Conservation (phyloP, 441 rosid genomes). For the Mallotus japonicus region DNA sequence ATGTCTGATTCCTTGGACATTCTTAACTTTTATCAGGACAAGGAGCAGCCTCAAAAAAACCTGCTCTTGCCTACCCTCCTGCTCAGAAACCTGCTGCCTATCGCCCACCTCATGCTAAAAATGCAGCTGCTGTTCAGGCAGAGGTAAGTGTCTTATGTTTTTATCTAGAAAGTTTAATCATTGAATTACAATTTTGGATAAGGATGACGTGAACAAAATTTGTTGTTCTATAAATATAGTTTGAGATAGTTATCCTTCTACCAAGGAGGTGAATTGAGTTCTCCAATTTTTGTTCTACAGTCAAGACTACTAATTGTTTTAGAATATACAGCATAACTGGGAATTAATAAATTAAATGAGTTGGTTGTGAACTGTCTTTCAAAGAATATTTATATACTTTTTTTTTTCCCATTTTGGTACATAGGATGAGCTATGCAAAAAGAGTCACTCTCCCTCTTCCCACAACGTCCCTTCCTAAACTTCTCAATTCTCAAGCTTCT, state of each 20-base stretch:
- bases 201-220: neutral
- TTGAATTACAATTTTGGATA: neutral
- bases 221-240: neutral
- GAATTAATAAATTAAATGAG: neutral
- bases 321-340: neutral
- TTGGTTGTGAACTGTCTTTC: neutral
- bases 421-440: neutral
- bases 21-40: conserved; percentile 44
- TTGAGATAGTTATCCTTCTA: neutral
- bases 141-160: conserved; percentile 46
- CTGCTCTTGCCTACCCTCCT: conserved; percentile 39
- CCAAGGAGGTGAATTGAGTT: neutral
- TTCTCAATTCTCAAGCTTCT: neutral
- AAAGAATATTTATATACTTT: no score
- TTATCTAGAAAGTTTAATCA: neutral
- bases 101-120: conserved; percentile 91
- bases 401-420: neutral
- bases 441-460: neutral
- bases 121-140: conserved; percentile 73
- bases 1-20: conserved; percentile 16
- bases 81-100: conserved; percentile 81
- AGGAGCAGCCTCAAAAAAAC: conserved; percentile 57
- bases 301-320: neutral
- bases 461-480: neutral
- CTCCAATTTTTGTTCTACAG: neutral